Base-by-base conservation (phyloP, 2,329 filamentous ascomycete genomes). In the Leptographium flavum region DNA sequence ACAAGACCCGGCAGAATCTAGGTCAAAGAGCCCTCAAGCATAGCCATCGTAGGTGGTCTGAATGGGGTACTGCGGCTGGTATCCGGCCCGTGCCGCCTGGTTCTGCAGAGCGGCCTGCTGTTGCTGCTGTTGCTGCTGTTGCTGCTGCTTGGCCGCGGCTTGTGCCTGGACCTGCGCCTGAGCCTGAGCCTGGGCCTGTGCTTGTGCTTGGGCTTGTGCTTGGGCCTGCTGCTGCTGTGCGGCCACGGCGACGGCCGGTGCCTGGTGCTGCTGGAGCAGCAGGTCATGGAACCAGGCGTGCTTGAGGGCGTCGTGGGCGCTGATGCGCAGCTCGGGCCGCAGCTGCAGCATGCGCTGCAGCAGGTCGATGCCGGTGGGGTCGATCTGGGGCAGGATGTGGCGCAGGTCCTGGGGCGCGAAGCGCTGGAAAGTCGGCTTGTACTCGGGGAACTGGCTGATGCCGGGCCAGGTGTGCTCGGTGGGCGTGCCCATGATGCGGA, bases 401-500 rank as follows among this genome's bases (percentile, higher is more conserved):
- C 84, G 75, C 45, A 96, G 70, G 55, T 95, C 87, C 60, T 95
- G 88, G 1, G 92, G 94, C 14, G 86, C 84, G 61, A 92, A 96
- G 60, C 94, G 85, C 53, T 92, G 87, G 66, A 94, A 94, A 49
- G 82, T 94, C 40, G 81, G 76, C 70, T 96, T 95, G 72, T 96
- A 98, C 63, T 98, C 92, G n/a, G 90, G 87, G 56, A 94, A 88
- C 58, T 90, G 82, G 19, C 83, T 87, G 58, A 98, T 94, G 36
- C 88, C 88, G 0, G 90, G 90, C 92, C 92, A 98, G 5, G 84
- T 87, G 38, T 87, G 80, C 63, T 98, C 92, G 0, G 86, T 94
- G 0, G 92, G 92, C 0, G 92, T 98, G 50, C 92, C 92, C 92
- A 98, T 98, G 49, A 98, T 81, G 48, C 92, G 79, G 74, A 98